A percentile compares a stretch with the other conserved stretches of the same genome.
phyloP scores from a whole-genome alignment of 2,329 filamentous ascomycete species.

The Paramyrothecium roridum region DNA sequence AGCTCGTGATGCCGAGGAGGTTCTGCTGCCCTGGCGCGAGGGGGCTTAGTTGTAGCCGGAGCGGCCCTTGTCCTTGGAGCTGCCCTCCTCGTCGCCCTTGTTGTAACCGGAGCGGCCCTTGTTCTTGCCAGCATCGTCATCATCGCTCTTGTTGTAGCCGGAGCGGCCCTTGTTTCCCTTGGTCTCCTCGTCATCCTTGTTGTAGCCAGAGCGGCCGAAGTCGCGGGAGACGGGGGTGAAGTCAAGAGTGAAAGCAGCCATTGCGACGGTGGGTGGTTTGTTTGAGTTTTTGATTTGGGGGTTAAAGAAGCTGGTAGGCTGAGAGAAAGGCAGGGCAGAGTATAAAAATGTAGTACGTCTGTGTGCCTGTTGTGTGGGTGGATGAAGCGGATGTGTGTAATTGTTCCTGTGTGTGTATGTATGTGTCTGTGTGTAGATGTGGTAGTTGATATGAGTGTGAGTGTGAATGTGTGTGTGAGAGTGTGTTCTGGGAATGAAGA shows the following conservation, averaged over 20 bases:
- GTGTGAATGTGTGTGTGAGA: not conserved
- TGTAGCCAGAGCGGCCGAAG: conserved; percentile 41
- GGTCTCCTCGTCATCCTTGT: conserved; percentile 25
- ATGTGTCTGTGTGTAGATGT: conserved; percentile 3
- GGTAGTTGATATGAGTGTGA: not conserved
- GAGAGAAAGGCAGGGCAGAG: not conserved
- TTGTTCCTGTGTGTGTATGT: conserved; percentile 5
- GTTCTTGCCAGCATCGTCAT: conserved; percentile 22
- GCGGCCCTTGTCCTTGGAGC: conserved; percentile 30
- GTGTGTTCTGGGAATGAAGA: conserved; percentile 1
- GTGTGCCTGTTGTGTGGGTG: not conserved
- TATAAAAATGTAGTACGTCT: not conserved
- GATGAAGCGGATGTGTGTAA: not conserved
- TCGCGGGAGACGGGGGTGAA: conserved; percentile 22
- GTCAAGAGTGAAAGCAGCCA: conserved; percentile 24
- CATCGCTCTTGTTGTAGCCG: conserved; percentile 32
- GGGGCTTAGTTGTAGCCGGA: conserved; percentile 44
- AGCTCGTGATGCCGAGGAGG: not conserved
- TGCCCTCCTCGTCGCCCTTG: conserved; percentile 28
- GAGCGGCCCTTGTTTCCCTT: conserved; percentile 29
- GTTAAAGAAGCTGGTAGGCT: not conserved
- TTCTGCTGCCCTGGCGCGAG: not conserved
- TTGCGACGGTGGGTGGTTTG: conserved; percentile 12
- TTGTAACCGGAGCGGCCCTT: conserved; percentile 40
- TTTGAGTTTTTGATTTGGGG: conserved; percentile 3